Evolutionary conservation across 768 basidiomycete genomes (phyloP).

Genomic region (Boletus tylopilopsis): DNA sequence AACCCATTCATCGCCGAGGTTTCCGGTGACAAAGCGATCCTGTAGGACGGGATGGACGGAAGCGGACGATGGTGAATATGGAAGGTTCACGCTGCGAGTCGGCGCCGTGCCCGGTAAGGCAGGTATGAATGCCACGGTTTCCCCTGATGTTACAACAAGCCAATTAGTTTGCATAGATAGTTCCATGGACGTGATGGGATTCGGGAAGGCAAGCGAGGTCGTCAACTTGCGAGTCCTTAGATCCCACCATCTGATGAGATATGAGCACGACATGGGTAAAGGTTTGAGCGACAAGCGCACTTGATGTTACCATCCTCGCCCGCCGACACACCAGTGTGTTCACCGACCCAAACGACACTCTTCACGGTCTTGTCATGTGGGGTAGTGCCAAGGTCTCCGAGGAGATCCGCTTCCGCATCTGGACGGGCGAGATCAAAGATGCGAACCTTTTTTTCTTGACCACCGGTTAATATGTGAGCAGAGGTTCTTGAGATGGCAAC

Average conservation of each 20-base stretch:
- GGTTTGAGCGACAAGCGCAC: slow-evolving; percentile 38
- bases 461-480: slow-evolving; percentile 79
- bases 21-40: slow-evolving; percentile 92
- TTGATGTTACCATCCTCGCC: slow-evolving; percentile 91
- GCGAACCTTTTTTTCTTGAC: slow-evolving; percentile 96
- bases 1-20: slow-evolving; percentile 91
- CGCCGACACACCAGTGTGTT: slow-evolving; percentile 82
- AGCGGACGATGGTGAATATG: slow-evolving; percentile 89
- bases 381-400: slow-evolving; percentile 53
- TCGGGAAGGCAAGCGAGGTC: slow-evolving; percentile 66
- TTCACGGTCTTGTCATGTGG: slow-evolving; percentile 90
- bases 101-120: slow-evolving; percentile 58
- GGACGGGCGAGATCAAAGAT: slow-evolving; percentile 87
- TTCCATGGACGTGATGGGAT: slow-evolving; percentile 93
- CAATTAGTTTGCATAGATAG: slow-evolving; percentile 76
- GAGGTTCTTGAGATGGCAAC: slow-evolving; percentile 78
- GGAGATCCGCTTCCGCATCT: slow-evolving; percentile 83
- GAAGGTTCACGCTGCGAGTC: slow-evolving; percentile 73
- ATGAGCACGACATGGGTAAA: slow-evolving; percentile 10
- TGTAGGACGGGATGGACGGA: slow-evolving; percentile 88
- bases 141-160: slow-evolving; percentile 87
- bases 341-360: slow-evolving; percentile 91
- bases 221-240: slow-evolving; percentile 71
- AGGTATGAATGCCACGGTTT: slow-evolving; percentile 88
- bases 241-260: slow-evolving; percentile 87